These are phyloP conservation scores for Beta vulgaris DNA, from an alignment of 148 eudicot species.

Conservation along the genomic window DNA sequence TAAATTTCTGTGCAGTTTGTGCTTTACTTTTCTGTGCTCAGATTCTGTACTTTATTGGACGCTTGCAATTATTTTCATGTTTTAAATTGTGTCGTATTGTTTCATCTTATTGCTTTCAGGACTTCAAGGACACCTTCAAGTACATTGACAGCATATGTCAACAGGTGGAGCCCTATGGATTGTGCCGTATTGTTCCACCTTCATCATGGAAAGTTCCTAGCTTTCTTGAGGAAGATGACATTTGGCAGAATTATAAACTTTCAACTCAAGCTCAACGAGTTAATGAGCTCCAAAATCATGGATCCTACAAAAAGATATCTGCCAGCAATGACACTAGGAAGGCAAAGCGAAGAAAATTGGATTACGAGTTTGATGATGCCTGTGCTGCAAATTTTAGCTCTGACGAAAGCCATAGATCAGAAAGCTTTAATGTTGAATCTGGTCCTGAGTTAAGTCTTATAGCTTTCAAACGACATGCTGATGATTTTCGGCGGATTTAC, in stretches of 20 bases:
- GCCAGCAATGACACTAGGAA: constrained; percentile 29
- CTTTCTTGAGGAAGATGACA: constrained; percentile 43
- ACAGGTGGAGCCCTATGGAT: constrained; percentile 60
- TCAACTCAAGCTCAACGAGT: constrained; percentile 45
- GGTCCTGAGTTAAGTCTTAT: constrained; percentile 59
- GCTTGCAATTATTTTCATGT: neutral
- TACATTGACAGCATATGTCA: constrained; percentile 62
- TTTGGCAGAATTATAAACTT: constrained; percentile 45
- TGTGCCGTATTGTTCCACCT: constrained; percentile 85
- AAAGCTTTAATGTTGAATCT: constrained; percentile 34
- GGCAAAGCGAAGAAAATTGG: constrained; percentile 39
- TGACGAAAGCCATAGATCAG: constrained; percentile 19
- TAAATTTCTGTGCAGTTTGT: constrained; percentile 5
- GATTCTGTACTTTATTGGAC: neutral
- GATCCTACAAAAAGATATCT: constrained; percentile 28
- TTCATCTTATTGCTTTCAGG: constrained; percentile 37
- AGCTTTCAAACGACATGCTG: constrained; percentile 63
- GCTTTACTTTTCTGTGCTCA: constrained; percentile 13
- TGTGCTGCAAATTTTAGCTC: constrained; percentile 27
- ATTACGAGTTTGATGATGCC: constrained; percentile 30
- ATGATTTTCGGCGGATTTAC: constrained; percentile 52
- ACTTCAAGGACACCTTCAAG: constrained; percentile 57
- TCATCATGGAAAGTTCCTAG: constrained; percentile 67
- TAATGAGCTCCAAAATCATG: constrained; percentile 35
- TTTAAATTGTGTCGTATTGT: no score